Evolutionary conservation across 371 early-diverging fungal species (phyloP).

Genomic region (Batkoa obscura): DNA sequence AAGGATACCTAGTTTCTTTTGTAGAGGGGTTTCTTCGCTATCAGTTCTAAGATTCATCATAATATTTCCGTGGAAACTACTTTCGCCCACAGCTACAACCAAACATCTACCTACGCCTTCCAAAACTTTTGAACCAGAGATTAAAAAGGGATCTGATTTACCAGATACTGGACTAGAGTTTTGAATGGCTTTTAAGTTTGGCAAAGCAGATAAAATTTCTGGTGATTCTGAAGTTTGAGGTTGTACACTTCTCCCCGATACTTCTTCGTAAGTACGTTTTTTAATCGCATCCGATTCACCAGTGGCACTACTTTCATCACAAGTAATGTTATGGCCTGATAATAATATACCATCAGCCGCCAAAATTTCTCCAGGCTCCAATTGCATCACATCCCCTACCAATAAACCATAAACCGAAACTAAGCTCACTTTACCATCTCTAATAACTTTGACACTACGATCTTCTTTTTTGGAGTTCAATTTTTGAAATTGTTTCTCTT

Average conservation of each 20-base stretch:
- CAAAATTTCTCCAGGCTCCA: slow-evolving; percentile 91
- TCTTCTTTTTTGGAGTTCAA: slow-evolving; percentile 68
- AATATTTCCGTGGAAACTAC: slow-evolving; percentile 53
- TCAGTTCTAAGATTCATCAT: slow-evolving; percentile 44
- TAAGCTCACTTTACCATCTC: slow-evolving; percentile 54
- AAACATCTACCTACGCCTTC: slow-evolving; percentile 58
- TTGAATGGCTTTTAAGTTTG: neutral
- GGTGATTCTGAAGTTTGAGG: neutral
- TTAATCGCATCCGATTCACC: slow-evolving; percentile 82
- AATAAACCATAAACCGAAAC: slow-evolving; percentile 67
- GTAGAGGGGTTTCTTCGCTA: slow-evolving; percentile 35
- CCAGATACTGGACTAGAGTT: slow-evolving; percentile 9
- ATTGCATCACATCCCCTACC: slow-evolving; percentile 74
- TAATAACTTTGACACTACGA: slow-evolving; percentile 42
- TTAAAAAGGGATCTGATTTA: slow-evolving; percentile 39
- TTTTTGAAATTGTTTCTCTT: slow-evolving; percentile 65
- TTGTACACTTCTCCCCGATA: neutral
- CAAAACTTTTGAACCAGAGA: slow-evolving; percentile 49
- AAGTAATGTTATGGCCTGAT: slow-evolving; percentile 58
- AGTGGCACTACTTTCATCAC: slow-evolving; percentile 83
- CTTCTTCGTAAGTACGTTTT: slow-evolving; percentile 26
- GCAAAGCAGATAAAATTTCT: neutral
- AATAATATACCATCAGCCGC: slow-evolving; percentile 75
- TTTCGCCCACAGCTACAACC: slow-evolving; percentile 40
- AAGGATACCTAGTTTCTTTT: slow-evolving; percentile 37